Conservation (phyloP, 2,329 filamentous ascomycete genomes). For the Aspergillus fructus region DNA sequence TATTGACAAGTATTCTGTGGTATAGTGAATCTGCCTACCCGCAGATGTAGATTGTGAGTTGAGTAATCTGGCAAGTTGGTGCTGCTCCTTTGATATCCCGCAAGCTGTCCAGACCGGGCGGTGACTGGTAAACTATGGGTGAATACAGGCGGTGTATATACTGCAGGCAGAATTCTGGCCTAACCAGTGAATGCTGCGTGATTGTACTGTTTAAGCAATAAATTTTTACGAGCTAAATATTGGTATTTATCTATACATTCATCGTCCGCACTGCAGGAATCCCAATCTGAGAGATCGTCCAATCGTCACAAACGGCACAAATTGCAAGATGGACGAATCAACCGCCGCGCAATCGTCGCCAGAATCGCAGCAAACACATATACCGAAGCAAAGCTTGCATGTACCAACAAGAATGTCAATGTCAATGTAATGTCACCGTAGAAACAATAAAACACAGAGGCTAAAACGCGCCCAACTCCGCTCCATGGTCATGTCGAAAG, state of each 20-base stretch:
- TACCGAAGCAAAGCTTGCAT: background rate
- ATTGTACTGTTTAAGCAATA: background rate
- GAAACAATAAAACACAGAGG: slow-evolving; percentile 22
- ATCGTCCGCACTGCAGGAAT: background rate
- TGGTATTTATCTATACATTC: slow-evolving; percentile 9
- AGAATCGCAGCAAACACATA: slow-evolving; percentile 5
- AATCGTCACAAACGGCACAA: slow-evolving; percentile 17
- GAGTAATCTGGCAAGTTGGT: background rate
- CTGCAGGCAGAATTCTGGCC: background rate
- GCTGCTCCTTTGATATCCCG: background rate
- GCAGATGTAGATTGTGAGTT: background rate
- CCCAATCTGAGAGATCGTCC: slow-evolving; percentile 14
- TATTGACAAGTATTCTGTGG: background rate
- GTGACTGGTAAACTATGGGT: background rate
- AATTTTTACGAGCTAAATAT: slow-evolving; percentile 1
- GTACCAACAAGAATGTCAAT: slow-evolving; percentile 5
- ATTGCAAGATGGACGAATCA: background rate
- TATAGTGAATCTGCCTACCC: background rate
- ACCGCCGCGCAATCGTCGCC: slow-evolving; percentile 8
- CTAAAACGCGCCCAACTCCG: slow-evolving; percentile 33
- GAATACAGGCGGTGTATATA: slow-evolving; percentile 25
- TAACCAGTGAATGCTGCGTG: too few relatives aligned
- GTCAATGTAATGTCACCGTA: background rate
- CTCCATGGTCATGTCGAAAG: slow-evolving; percentile 29
- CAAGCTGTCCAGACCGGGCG: slow-evolving; percentile 26